Base-by-base conservation (phyloP, 352 stramenopile genomes). In the Globisporangium apiculatum region DNA sequence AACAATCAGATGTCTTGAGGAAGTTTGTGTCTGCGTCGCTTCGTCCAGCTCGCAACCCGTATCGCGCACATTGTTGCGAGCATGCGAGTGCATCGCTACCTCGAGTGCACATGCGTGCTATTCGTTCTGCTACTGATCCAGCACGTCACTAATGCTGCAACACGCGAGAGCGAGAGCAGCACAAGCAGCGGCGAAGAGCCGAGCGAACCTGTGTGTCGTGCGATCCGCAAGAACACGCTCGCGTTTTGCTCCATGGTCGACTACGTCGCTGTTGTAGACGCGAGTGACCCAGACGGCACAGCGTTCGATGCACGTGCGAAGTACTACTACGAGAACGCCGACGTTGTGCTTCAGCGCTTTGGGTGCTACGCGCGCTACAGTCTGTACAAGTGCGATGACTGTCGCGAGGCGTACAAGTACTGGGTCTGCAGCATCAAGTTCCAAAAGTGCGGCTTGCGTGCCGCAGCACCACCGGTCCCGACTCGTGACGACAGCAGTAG, bases 351-450 rank as follows among this genome's bases (percentile, higher is more conserved):
- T 36, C 78, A 86, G 60, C 80, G 82, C 43, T 94, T 94, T 60
- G 82, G 82, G 1, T 94, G 84, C 49, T 80, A 87, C 56, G 77
- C 69, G 48, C 84, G 83, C 58, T 94, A 92, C 67, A 87, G 76
- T 41, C 59, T 94, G 48, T 92, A 92, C 62, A 80, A 67, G 50
- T 92, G 84, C 51, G 82, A 91, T 37, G 78, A 92, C 60, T 94
- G 82, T 51, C 78, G 82, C 8, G 84, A 92, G 35, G 84, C 84
- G n/a, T 94, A 92, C 75, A 92, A 94, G 63, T 90, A 94, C 66
- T 94, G 82, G 82, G 69, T 94, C 57, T 94, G 80, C 67, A 87
- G 79, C 55, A 83, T 86, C 67, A 89, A 91, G 56, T 91, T 94
- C 60, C 83, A 90, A 45, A 77, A 83, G 38, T 91, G 83, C 55